Conservation (phyloP, 129 eudicot genomes). For the Helichrysum umbraculigerum region DNA sequence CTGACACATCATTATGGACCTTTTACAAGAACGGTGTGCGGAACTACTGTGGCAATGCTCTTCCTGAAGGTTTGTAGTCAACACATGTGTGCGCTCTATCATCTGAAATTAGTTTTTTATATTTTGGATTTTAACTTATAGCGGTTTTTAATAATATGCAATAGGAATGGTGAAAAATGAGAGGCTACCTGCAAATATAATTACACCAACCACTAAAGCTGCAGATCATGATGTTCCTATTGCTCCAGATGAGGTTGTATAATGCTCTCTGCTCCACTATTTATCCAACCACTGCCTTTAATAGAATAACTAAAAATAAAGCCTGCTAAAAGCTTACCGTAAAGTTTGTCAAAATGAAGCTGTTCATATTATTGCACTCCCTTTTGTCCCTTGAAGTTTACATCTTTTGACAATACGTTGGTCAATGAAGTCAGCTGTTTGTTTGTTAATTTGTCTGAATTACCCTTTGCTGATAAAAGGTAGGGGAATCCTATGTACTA, state of each 20-base stretch:
- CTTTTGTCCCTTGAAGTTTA: too few species aligned
- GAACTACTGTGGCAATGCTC: conserved; percentile 85
- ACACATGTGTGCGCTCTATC: neutral
- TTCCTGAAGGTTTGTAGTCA: conserved; percentile 71
- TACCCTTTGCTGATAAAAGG: too few species aligned
- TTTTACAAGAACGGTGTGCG: conserved; percentile 86
- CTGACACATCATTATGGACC: conserved; percentile 97
- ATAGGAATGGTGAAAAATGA: conserved; percentile 89
- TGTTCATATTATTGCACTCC: neutral
- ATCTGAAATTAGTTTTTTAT: neutral
- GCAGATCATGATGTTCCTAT: conserved; percentile 97
- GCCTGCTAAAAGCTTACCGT: neutral
- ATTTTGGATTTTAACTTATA: too few species aligned
- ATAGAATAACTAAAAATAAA: neutral
- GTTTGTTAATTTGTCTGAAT: too few species aligned
- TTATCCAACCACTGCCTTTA: neutral
- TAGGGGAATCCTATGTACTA: too few species aligned
- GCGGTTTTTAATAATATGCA: conserved; percentile 6
- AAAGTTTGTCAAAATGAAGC: neutral
- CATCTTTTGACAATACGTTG: too few species aligned
- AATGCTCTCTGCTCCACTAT: neutral
- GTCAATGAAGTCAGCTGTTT: too few species aligned
- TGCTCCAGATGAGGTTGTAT: conserved; percentile 81
- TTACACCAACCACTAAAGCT: conserved; percentile 97
- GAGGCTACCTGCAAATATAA: conserved; percentile 68